phyloP scores from a whole-genome alignment of 169 alveolate genomes.

The Plasmodium vivax region DNA sequence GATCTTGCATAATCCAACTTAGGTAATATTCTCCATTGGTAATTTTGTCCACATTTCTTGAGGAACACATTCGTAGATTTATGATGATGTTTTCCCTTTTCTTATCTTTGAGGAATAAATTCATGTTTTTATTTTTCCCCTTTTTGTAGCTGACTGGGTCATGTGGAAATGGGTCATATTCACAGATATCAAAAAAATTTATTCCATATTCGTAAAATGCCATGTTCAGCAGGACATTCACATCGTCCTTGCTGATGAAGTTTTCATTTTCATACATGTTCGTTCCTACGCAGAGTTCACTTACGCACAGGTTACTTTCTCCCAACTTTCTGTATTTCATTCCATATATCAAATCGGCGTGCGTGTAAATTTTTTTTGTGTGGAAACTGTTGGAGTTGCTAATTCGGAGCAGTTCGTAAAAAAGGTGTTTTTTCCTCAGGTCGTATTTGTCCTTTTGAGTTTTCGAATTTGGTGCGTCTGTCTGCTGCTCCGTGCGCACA shows the following conservation, averaged over 20 bases:
- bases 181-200: constrained; percentile 87
- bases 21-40: constrained; percentile 68
- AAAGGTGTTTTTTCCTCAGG: constrained; percentile 31
- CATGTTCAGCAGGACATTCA: constrained; percentile 81
- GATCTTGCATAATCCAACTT: constrained; percentile 71
- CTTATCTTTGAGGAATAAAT: constrained; percentile 73
- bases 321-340: constrained; percentile 82
- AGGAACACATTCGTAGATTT: constrained; percentile 78
- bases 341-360: constrained; percentile 74
- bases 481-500: not conserved
- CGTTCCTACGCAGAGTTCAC: constrained; percentile 86
- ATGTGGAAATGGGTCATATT: constrained; percentile 87
- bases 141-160: constrained; percentile 83
- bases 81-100: constrained; percentile 77
- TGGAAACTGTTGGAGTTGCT: constrained; percentile 52
- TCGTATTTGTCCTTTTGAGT: not conserved
- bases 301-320: constrained; percentile 82
- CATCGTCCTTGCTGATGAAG: constrained; percentile 84
- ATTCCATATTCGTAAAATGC: constrained; percentile 87
- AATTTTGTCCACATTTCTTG: constrained; percentile 76
- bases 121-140: constrained; percentile 82
- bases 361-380: constrained; percentile 63
- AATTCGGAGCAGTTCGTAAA: constrained; percentile 47
- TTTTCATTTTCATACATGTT: constrained; percentile 83
- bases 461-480: not conserved